phyloP scores from a whole-genome alignment of 2,329 filamentous ascomycete species.

The Verticillium longisporum region DNA sequence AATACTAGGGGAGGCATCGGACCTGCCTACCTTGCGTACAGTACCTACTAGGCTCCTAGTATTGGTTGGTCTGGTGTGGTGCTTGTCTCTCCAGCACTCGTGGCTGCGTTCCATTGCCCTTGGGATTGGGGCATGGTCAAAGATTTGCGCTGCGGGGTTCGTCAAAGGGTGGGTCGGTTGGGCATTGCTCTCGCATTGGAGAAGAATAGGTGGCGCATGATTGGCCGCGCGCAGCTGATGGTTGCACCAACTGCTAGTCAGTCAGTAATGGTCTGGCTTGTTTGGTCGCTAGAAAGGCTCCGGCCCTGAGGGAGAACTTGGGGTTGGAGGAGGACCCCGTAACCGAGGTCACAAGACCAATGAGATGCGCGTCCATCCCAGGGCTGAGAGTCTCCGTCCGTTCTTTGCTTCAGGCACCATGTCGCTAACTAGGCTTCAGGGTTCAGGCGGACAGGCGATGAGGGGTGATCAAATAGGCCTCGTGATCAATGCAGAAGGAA shows the following conservation, averaged over 20 bases:
- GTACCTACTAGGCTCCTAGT: too few relatives aligned
- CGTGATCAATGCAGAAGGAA: too few relatives aligned
- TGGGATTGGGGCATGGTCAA: background rate
- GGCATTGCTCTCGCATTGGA: background rate
- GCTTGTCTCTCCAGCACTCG: too few relatives aligned
- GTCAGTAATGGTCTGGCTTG: background rate
- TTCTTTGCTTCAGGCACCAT: background rate
- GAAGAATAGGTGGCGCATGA: background rate
- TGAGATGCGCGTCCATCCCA: background rate
- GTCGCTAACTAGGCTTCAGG: background rate
- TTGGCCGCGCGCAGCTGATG: background rate
- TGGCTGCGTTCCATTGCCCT: too few relatives aligned
- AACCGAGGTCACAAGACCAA: background rate
- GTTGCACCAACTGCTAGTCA: background rate
- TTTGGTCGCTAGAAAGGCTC: background rate
- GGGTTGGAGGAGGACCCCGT: background rate
- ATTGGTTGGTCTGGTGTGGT: too few relatives aligned
- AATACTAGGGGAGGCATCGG: background rate
- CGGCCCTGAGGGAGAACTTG: background rate
- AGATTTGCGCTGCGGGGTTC: slow-evolving; percentile 3
- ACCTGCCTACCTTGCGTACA: background rate
- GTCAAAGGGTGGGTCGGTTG: background rate
- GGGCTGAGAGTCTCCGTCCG: background rate
- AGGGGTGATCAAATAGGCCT: background rate
- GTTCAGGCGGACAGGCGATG: background rate